Evolutionary conservation across 2,329 filamentous ascomycete species (phyloP), one percentile per base, ranked within the genome.

Genomic region (Nemania serpens): DNA sequence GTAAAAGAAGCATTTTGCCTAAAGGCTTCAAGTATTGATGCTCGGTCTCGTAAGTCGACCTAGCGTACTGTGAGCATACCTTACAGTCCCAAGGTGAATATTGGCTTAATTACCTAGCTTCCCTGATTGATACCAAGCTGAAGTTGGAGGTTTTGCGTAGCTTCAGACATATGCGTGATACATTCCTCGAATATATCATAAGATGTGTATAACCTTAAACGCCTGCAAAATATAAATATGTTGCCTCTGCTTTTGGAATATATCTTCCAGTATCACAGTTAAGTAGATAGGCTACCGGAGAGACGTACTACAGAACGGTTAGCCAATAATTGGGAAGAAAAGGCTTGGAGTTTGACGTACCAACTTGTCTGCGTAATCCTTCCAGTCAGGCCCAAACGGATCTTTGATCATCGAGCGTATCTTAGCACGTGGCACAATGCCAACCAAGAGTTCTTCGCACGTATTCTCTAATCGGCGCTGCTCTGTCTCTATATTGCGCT

Each of bases 341-440:
- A 42, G 0, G 2, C 2, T n/a, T 13, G 7, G 7, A 17, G 22
- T 7, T 41, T 17, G 12, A 41, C 45, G 25, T n/a, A 51, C 58
- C 50, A 55, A 25, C n/a, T 51, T 3, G 10, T 51, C 55, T 47
- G 20, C n/a, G 12, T 51, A 51, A 25, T 10, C 20, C n/a, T 55
- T 62, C 45, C 59, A 55, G 12, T 41, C 22, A 18, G 46, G 22
- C 9, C 59, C 55, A 33, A 55, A 45, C 3, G 55, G 59, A 13
- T 62, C 33, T 25, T 42, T 7, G 13, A 59, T 59, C 50, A 55
- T 55, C 6, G 49, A 20, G 3, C 22, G 3, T 18, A 62, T 47
- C 15, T 51, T 20, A 5, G 1, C n/a, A 25, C 17, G 33, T 2
- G 45, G 18, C 41, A 47, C 55, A 12, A 55, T 55, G 9, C 29